Conservation (phyloP, 352 stramenopile genomes). For the Globisporangium perplexum region DNA sequence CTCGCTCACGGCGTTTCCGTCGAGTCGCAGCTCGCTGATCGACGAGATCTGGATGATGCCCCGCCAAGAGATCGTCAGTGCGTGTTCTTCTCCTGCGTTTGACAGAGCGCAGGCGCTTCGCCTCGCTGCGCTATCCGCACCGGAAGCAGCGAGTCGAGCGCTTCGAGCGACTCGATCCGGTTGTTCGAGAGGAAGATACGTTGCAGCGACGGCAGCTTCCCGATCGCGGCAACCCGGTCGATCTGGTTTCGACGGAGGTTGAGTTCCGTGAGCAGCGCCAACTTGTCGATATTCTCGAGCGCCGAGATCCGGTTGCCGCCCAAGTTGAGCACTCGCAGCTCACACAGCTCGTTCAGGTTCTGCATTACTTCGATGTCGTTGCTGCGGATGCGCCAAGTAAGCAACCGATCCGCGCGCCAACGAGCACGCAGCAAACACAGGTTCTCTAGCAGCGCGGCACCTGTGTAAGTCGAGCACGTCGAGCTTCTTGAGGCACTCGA, state of each 20-base stretch:
- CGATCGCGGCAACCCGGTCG: slow-evolving; percentile 40
- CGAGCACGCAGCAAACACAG: neutral
- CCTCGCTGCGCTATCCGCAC: slow-evolving; percentile 9
- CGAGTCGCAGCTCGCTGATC: slow-evolving; percentile 83
- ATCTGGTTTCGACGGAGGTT: slow-evolving; percentile 88
- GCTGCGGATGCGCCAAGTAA: slow-evolving; percentile 18
- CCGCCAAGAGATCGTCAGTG: neutral
- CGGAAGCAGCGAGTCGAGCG: slow-evolving; percentile 68
- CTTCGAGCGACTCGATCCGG: slow-evolving; percentile 62
- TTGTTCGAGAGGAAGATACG: slow-evolving; percentile 91
- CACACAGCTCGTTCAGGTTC: slow-evolving; percentile 76
- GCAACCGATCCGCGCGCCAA: neutral
- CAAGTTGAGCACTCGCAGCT: slow-evolving; percentile 90
- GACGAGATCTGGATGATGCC: slow-evolving; percentile 24
- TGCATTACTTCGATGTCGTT: slow-evolving; percentile 89
- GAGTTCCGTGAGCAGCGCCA: slow-evolving; percentile 85
- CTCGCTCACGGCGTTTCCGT: slow-evolving; percentile 72
- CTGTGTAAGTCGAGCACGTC: slow-evolving; percentile 91
- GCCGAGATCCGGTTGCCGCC: slow-evolving; percentile 74
- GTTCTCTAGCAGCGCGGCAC: too few relatives aligned
- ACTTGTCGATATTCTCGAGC: slow-evolving; percentile 76
- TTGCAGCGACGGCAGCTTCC: slow-evolving; percentile 70
- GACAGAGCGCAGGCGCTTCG: neutral
- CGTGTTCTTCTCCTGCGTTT: too few relatives aligned
- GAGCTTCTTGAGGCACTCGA: slow-evolving; percentile 82